Evolutionary conservation across 2,329 filamentous ascomycete species (phyloP).

Genomic region (Microcyclospora tardicrescens): DNA sequence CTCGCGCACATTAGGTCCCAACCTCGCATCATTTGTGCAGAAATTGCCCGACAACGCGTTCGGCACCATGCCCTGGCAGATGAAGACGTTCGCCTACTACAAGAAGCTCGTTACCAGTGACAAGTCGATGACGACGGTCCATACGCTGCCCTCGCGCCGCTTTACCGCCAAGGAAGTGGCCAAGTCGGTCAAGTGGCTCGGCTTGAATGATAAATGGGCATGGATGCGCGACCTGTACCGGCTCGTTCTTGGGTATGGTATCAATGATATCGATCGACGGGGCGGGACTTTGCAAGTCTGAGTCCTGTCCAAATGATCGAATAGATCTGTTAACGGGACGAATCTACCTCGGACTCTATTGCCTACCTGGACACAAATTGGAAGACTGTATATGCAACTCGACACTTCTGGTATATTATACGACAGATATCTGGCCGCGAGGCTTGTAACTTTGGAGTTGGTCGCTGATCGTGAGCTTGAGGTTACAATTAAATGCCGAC

Average conservation of each 20-base stretch:
- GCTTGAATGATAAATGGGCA: constrained; percentile 47
- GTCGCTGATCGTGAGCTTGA: too few species aligned
- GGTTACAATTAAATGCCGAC: too few species aligned
- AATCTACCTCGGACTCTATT: too few species aligned
- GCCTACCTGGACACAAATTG: too few species aligned
- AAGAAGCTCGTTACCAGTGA: constrained; percentile 68
- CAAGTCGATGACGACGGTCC: constrained; percentile 46
- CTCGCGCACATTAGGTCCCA: constrained; percentile 39
- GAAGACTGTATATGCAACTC: too few species aligned
- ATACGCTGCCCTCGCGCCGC: constrained; percentile 46
- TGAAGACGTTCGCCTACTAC: constrained; percentile 62
- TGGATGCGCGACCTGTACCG: constrained; percentile 75
- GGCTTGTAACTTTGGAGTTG: too few species aligned
- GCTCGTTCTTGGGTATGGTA: constrained; percentile 70
- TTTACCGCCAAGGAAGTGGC: constrained; percentile 63
- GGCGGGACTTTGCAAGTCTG: constrained; percentile 10
- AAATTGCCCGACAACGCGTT: constrained; percentile 65
- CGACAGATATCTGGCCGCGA: too few species aligned
- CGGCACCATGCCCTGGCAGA: constrained; percentile 57
- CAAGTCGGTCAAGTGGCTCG: constrained; percentile 64
- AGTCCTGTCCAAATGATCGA: not conserved
- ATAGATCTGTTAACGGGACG: too few species aligned
- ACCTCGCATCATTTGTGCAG: constrained; percentile 64
- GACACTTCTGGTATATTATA: too few species aligned
- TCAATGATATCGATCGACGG: constrained; percentile 51